A percentile compares a stretch with the other conserved stretches of the same genome.
Evolutionary conservation across 257 asterid species (phyloP).

Genomic region (Solanum piurae): DNA sequence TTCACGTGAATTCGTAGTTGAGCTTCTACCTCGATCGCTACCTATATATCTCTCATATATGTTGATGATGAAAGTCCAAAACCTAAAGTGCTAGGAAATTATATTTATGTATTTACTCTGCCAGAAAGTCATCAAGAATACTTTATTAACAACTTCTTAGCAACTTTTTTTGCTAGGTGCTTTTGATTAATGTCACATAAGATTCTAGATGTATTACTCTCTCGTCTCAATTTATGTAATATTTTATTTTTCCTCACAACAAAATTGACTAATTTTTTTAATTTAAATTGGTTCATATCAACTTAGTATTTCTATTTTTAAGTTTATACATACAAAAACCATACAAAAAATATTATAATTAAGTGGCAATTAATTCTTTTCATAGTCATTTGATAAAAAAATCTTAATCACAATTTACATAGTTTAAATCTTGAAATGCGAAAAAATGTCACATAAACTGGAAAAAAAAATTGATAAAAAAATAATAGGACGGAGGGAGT

Average conservation of each 20-base stretch:
- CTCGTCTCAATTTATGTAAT: neutral
- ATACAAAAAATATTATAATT: neutral
- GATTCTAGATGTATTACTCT: neutral
- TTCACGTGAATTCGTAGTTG: rapidly evolving
- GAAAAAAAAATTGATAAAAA: neutral
- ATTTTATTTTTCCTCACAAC: too few relatives aligned
- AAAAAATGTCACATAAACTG: neutral
- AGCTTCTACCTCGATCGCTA: neutral
- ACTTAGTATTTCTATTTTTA: neutral
- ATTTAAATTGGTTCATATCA: neutral
- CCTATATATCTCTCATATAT: neutral
- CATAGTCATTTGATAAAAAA: neutral
- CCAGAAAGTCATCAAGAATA: neutral
- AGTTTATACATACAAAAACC: neutral
- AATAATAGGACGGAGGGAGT: neutral
- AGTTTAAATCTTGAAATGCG: neutral
- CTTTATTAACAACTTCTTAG: neutral
- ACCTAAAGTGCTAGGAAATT: neutral
- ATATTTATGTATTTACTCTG: neutral
- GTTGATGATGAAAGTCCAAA: neutral
- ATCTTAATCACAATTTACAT: too few relatives aligned
- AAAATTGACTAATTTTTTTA: neutral
- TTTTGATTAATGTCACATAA: neutral
- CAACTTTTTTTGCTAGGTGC: neutral
- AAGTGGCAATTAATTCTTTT: neutral